Evolutionary conservation across 345 rosid genomes (phyloP).

Genomic region (Populus deltoides): DNA sequence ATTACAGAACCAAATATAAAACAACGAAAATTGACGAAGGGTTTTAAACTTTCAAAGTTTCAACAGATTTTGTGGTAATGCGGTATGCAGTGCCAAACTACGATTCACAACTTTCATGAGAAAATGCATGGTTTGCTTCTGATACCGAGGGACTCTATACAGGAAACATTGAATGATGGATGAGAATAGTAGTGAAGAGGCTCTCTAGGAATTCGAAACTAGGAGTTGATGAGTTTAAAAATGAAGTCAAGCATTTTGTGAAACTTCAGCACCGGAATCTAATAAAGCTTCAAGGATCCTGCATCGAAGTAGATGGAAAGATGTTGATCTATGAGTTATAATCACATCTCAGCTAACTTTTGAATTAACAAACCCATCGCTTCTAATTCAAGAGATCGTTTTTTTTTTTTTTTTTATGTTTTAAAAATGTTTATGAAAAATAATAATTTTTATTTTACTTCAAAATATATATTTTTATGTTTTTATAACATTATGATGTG

Average conservation of each 20-base stretch:
- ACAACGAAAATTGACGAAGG: too few species aligned
- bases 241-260: constrained; percentile 1
- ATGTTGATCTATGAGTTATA: too few species aligned
- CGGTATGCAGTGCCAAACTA: too few species aligned
- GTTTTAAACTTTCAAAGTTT: neutral
- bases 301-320: neutral
- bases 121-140: neutral
- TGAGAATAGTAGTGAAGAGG: constrained; percentile 6
- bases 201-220: neutral
- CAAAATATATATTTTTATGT: too few species aligned
- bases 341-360: too few species aligned
- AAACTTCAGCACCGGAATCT: constrained; percentile 12
- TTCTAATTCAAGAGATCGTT: too few species aligned
- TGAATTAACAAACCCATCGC: too few species aligned
- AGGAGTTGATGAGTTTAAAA: neutral
- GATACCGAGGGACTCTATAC: neutral
- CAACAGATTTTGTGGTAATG: too few species aligned
- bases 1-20: neutral
- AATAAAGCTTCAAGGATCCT: constrained; percentile 10
- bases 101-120: neutral
- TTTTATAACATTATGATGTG: too few species aligned
- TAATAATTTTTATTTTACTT: too few species aligned
- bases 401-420: too few species aligned
- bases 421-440: too few species aligned
- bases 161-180: constrained; percentile 7